phyloP scores from a whole-genome alignment of 106 monocot genomes.

The Dendrobium catenatum region DNA sequence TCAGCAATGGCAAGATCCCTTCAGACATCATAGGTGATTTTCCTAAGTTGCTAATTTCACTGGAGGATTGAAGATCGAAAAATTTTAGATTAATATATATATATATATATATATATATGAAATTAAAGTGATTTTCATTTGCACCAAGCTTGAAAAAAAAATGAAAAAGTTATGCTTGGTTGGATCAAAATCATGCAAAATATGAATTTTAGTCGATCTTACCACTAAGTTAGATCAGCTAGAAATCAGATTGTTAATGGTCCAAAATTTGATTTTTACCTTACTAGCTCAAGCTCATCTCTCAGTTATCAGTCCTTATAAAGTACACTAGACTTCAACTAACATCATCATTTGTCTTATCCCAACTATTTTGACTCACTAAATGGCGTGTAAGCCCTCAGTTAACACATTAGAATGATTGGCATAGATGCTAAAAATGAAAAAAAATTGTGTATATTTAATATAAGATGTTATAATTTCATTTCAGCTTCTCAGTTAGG shows the following conservation, averaged over 20 bases:
- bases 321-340: background rate
- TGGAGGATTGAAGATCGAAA: background rate
- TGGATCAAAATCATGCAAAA: too few relatives aligned
- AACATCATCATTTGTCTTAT: too few relatives aligned
- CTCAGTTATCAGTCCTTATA: background rate
- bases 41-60: background rate
- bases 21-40: conserved; percentile 57
- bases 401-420: background rate
- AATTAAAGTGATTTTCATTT: background rate
- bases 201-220: too few relatives aligned
- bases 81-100: too few relatives aligned
- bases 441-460: background rate
- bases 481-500: conserved; percentile 59
- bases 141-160: background rate
- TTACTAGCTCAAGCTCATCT: background rate
- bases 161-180: background rate
- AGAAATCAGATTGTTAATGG: too few relatives aligned
- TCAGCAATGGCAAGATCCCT: conserved; percentile 66
- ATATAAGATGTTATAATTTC: background rate
- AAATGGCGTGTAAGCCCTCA: background rate
- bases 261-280: too few relatives aligned
- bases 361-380: too few relatives aligned
- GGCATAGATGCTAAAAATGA: background rate
- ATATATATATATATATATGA: background rate
- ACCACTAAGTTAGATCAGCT: too few relatives aligned